Evolutionary conservation across 2,329 filamentous ascomycete species (phyloP), one percentile per base, ranked within the genome.

Genomic region (Aspergillus terreus): DNA sequence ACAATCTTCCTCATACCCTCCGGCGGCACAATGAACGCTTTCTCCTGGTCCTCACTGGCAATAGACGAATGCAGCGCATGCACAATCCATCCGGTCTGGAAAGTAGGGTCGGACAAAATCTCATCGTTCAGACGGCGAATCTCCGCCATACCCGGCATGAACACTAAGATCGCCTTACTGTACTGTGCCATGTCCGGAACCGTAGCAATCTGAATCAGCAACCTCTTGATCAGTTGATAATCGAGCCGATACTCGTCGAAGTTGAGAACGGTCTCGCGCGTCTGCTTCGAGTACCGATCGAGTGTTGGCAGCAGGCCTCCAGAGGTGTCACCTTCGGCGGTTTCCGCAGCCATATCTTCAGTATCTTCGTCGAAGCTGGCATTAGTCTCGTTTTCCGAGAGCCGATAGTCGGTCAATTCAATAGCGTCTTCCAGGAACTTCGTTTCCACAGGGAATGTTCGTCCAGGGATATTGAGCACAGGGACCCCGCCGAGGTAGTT

Each of bases 61-160:
- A 99, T 96, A 0, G 88, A 90, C 0, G 94, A 97, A 68, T 99
- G 94, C 33, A 99, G 78, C 11, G 91, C 88, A 68, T 95, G 92
- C 1, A 99, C 79, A 49, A 90, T 81, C 92, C 92, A 99, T 50
- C 84, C 81, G 35, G 80, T 79, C 32, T 82, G 77, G 69, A 97
- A 96, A 3, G 81, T 80, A 1, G 85, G 84, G 62, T 95, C 86
- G 0, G 89, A 85, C 4, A 87, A 73, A 3, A 99, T 78, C 69
- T 94, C 83, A 63, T 96, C 91, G 67, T 96, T 94, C 42, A 99
- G 75, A 17, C 87, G 86, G 49, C 91, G 82, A 59, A 96, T 96
- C 63, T 99, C 94, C 10, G 88, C 92, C 59, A 97, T 90, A 67
- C 94, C 94, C 6, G 94, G 94, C 60, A 99, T 77, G 68, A 99